phyloP scores from a whole-genome alignment of 2,329 filamentous ascomycete species.

The Elsinoe necatrix region DNA sequence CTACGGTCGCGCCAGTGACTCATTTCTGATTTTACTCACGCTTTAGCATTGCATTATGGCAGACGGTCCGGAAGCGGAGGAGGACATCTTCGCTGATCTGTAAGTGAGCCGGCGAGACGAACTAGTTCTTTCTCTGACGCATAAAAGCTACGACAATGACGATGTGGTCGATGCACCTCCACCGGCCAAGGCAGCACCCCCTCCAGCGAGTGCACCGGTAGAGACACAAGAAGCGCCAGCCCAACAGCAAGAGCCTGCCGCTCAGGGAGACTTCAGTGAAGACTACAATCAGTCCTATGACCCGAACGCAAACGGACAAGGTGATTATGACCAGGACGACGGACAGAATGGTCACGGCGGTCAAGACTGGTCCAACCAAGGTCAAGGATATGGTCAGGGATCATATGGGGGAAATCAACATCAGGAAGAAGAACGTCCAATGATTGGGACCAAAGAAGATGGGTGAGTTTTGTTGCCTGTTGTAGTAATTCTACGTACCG shows the following conservation, averaged over 20 bases:
- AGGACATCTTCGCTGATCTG: slow-evolving; percentile 94
- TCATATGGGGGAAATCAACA: slow-evolving; percentile 27
- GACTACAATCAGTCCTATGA: slow-evolving; percentile 8
- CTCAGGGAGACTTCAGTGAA: not conserved
- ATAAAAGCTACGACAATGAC: slow-evolving; percentile 56
- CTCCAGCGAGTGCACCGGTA: slow-evolving; percentile 8
- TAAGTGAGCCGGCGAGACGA: slow-evolving; percentile 42
- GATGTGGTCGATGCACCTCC: slow-evolving; percentile 33
- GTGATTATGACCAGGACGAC: slow-evolving; percentile 1
- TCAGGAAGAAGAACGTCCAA: slow-evolving; percentile 37
- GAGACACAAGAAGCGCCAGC: slow-evolving; percentile 6
- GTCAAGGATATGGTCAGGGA: slow-evolving; percentile 7
- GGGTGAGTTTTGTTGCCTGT: slow-evolving; percentile 57
- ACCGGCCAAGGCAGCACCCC: slow-evolving; percentile 22
- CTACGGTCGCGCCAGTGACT: not conserved
- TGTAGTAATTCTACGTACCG: slow-evolving; percentile 20
- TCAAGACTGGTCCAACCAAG: slow-evolving; percentile 8
- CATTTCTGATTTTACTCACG: not conserved
- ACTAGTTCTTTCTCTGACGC: slow-evolving; percentile 10
- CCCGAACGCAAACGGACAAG: not conserved
- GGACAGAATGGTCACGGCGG: slow-evolving; percentile 3
- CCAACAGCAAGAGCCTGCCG: not conserved
- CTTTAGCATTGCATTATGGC: slow-evolving; percentile 50
- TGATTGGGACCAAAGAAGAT: slow-evolving; percentile 75
- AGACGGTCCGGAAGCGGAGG: slow-evolving; percentile 70